A percentile compares a stretch with the other conserved stretches of the same genome.
Conservation (phyloP, 257 asterid genomes). For the Salvia splendens region DNA sequence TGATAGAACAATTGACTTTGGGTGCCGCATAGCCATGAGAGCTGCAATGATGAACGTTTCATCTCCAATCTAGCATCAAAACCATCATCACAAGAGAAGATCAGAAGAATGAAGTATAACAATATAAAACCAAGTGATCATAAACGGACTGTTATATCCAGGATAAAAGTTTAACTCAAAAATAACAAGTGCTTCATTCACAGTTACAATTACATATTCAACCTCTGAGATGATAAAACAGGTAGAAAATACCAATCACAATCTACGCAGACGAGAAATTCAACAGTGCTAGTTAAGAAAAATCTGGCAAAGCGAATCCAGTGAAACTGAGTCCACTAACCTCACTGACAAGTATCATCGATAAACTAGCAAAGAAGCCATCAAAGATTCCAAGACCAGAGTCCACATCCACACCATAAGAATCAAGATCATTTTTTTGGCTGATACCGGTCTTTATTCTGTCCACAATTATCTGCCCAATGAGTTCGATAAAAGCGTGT, state of each 20-base stretch:
- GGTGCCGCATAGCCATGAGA: constrained; percentile 99
- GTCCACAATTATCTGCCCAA: constrained; percentile 35
- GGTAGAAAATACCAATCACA: constrained; percentile 12
- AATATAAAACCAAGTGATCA: not conserved
- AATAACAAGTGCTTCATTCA: constrained; percentile 11
- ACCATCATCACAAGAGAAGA: no score
- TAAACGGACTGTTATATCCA: constrained; percentile 18
- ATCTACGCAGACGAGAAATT: constrained; percentile 3
- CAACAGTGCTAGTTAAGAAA: not conserved
- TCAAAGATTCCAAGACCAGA: constrained; percentile 87
- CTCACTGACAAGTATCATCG: constrained; percentile 96
- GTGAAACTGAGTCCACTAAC: constrained; percentile 41
- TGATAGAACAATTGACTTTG: constrained; percentile 87
- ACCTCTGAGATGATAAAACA: not conserved
- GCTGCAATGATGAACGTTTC: constrained; percentile 98
- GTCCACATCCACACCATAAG: constrained; percentile 54
- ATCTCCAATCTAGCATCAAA: constrained; percentile 75
- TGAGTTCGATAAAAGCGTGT: not conserved
- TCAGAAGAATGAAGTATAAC: constrained; percentile 10
- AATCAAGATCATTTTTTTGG: constrained; percentile 44
- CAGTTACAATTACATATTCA: not conserved
- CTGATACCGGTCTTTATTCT: constrained; percentile 56
- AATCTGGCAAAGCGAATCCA: constrained; percentile 2
- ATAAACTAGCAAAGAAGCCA: constrained; percentile 86
- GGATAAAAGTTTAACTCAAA: constrained; percentile 15